phyloP scores from a whole-genome alignment of 23 red algal species.

The Gracilaria gracilis region DNA sequence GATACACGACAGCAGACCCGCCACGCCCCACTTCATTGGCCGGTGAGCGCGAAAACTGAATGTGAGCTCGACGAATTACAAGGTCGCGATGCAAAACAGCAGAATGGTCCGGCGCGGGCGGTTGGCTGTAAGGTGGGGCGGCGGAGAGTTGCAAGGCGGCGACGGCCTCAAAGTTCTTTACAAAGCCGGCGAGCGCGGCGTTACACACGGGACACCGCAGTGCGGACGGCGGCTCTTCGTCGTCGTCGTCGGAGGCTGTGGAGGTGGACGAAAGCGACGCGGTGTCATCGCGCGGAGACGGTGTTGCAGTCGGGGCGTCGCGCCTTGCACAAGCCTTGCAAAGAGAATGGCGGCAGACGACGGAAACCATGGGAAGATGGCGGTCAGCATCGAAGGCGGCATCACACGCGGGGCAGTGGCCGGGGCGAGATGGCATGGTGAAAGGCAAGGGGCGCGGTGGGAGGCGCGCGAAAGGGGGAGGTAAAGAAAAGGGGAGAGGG shows the following conservation, averaged over 20 bases:
- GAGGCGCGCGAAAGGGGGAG: background rate
- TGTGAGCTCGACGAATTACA: slow-evolving; percentile 47
- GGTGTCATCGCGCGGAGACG: slow-evolving; percentile 24
- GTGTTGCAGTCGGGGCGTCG: background rate
- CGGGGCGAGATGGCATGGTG: slow-evolving; percentile 23
- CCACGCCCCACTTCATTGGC: slow-evolving; percentile 48
- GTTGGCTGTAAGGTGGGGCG: background rate
- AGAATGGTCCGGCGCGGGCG: slow-evolving; percentile 48
- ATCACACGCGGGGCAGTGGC: slow-evolving; percentile 52
- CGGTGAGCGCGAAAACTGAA: slow-evolving; percentile 63
- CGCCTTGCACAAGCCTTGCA: slow-evolving; percentile 35
- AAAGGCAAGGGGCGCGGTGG: background rate
- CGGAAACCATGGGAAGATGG: slow-evolving; percentile 70
- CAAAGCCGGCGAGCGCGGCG: slow-evolving; percentile 59
- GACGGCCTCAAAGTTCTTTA: slow-evolving; percentile 74
- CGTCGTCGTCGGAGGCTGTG: slow-evolving; percentile 49
- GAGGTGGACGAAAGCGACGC: slow-evolving; percentile 29
- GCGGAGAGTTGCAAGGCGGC: slow-evolving; percentile 44
- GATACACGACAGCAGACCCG: slow-evolving; percentile 57
- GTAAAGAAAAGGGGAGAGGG: too few species aligned
- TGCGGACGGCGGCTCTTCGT: slow-evolving; percentile 24
- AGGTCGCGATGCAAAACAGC: slow-evolving; percentile 62
- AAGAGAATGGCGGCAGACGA: slow-evolving; percentile 75
- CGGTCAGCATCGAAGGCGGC: slow-evolving; percentile 39
- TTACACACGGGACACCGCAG: slow-evolving; percentile 60